Evolutionary conservation across 2,329 filamentous ascomycete species (phyloP).

Genomic region (Clonostachys rosea): DNA sequence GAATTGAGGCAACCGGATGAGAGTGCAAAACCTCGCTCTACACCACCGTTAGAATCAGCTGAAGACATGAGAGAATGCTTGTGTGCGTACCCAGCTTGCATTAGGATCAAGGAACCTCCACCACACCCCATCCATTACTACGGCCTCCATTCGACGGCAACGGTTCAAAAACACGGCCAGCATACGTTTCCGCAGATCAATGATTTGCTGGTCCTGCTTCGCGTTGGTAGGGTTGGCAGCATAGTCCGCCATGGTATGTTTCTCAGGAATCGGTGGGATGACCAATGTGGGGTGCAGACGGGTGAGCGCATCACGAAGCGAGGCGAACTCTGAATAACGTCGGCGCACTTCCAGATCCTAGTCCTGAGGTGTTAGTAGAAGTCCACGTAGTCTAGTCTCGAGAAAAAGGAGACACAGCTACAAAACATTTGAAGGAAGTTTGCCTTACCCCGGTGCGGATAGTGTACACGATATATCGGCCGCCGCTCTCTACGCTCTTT

Average conservation of each 20-base stretch:
- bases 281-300: constrained; percentile 92
- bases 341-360: constrained; percentile 93
- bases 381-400: constrained; percentile 1
- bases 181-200: constrained; percentile 96
- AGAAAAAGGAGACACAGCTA: background rate
- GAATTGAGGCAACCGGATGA: constrained; percentile 83
- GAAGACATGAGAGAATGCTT: background rate
- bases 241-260: constrained; percentile 98
- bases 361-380: background rate
- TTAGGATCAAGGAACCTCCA: constrained; percentile 98
- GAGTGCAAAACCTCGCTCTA: constrained; percentile 94
- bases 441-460: constrained; percentile 81
- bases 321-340: constrained; percentile 95
- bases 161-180: constrained; percentile 91
- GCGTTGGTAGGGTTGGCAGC: constrained; percentile 96
- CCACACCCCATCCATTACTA: constrained; percentile 91
- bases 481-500: constrained; percentile 89
- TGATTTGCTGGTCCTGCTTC: constrained; percentile 95
- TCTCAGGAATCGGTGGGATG: constrained; percentile 95
- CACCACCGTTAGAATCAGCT: constrained; percentile 8
- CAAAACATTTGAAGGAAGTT: background rate
- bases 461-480: constrained; percentile 94
- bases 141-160: constrained; percentile 86
- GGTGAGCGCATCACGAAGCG: constrained; percentile 81
- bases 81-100: constrained; percentile 78